These are phyloP conservation scores for Benincasa hispida DNA, from an alignment of 306 rosid species.

Conservation along the genomic window DNA sequence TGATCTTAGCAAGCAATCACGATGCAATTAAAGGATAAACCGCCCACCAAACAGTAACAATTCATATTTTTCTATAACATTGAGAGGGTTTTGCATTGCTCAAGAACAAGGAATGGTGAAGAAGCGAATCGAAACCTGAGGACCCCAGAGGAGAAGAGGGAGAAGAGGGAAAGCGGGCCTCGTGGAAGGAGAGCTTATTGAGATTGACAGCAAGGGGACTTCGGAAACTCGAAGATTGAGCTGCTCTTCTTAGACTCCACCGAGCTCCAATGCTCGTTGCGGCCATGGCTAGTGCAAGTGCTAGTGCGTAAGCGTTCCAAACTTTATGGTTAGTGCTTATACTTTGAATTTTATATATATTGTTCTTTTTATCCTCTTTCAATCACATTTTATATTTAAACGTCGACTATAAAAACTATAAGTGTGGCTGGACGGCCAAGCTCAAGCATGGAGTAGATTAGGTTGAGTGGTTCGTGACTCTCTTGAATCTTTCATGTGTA, in stretches of 20 bases:
- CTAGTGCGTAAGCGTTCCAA: no score
- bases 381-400: no score
- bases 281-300: constrained; percentile 31
- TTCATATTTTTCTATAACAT: background rate
- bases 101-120: background rate
- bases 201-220: constrained; percentile 11
- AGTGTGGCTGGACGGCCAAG: no score
- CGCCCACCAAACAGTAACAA: background rate
- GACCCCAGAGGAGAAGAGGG: constrained; percentile 27
- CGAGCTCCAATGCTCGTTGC: constrained; percentile 36
- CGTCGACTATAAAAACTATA: no score
- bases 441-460: no score
- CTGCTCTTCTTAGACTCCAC: constrained; percentile 23
- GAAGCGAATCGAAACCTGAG: constrained; percentile 35
- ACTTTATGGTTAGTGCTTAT: no score
- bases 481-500: no score
- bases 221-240: constrained; percentile 24
- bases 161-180: constrained; percentile 24
- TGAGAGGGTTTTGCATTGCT: background rate
- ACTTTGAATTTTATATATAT: no score
- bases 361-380: no score
- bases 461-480: no score
- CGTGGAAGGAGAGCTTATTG: constrained; percentile 20
- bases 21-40: background rate
- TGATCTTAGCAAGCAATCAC: background rate